Conservation (phyloP, 1,284 basidiomycete species). For the Ustilago loliicola region DNA sequence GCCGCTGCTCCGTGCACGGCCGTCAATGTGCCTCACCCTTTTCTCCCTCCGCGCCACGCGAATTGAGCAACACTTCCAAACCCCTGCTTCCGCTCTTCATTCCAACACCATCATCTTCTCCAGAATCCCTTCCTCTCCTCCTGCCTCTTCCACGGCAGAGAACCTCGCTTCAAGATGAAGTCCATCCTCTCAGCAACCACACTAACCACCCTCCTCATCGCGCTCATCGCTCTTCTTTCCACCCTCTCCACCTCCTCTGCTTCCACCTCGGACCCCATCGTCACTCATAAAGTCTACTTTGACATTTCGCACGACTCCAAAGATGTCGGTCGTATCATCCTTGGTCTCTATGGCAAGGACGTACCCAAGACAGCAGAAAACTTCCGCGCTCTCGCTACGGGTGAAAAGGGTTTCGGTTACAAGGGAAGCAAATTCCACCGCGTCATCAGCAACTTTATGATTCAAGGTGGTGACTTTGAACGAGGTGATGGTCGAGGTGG, state of each 20-base stretch:
- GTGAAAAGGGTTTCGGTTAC: constrained; percentile 80
- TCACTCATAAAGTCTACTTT: constrained; percentile 66
- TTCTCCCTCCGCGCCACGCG: background rate
- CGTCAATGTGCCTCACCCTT: background rate
- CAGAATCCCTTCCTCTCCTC: background rate
- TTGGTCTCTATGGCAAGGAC: constrained; percentile 65
- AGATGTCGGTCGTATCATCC: constrained; percentile 61
- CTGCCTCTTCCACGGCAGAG: background rate
- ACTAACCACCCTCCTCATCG: constrained; percentile 72
- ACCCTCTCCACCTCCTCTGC: constrained; percentile 67
- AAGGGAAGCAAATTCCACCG: constrained; percentile 78
- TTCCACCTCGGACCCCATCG: constrained; percentile 31
- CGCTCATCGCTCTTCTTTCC: constrained; percentile 59
- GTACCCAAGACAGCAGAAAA: constrained; percentile 67
- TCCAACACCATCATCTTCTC: background rate
- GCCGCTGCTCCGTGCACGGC: constrained; percentile 1
- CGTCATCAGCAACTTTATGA: constrained; percentile 78
- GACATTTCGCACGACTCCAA: constrained; percentile 67
- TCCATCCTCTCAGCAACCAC: constrained; percentile 72
- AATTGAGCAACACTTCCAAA: background rate
- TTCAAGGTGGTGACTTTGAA: constrained; percentile 69
- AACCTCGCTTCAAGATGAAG: constrained; percentile 22
- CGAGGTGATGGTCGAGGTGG: constrained; percentile 68
- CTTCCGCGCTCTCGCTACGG: constrained; percentile 67
- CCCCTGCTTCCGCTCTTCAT: background rate